These are phyloP conservation scores for Aspergillus sp. DNA, from an alignment of 2,329 filamentous ascomycete genomes.

Conservation along the genomic window DNA sequence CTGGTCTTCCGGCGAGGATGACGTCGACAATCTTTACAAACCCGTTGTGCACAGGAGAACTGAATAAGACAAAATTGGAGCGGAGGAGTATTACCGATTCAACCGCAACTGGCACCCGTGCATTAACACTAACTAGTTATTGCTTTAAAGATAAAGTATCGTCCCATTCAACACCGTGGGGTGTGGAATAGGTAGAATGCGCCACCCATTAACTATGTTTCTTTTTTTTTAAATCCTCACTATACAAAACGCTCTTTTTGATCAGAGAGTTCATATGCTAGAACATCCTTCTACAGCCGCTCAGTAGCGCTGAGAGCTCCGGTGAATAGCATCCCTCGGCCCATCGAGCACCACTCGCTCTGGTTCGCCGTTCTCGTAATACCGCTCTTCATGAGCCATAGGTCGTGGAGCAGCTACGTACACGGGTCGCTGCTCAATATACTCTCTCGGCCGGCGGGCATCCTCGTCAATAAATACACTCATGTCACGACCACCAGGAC, in stretches of 20 bases:
- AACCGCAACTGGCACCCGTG: background rate
- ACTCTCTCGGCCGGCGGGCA: slow-evolving; percentile 46
- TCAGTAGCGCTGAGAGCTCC: slow-evolving; percentile 36
- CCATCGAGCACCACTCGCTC: slow-evolving; percentile 32
- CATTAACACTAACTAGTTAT: background rate
- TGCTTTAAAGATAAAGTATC: background rate
- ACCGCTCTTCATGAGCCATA: slow-evolving; percentile 33
- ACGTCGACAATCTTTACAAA: background rate
- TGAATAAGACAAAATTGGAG: background rate
- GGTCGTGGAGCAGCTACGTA: slow-evolving; percentile 39
- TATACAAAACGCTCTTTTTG: background rate
- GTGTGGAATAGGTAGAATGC: background rate
- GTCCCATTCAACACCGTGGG: background rate
- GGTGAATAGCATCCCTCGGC: slow-evolving; percentile 30
- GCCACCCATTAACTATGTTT: background rate
- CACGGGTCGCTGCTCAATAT: slow-evolving; percentile 44
- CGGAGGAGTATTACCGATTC: background rate
- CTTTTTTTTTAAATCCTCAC: background rate
- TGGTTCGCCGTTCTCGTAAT: slow-evolving; percentile 38
- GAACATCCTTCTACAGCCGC: background rate
- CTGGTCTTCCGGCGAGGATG: background rate
- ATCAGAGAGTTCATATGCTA: background rate
- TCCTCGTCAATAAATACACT: slow-evolving; percentile 46
- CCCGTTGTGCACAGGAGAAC: background rate
- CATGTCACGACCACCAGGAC: slow-evolving; percentile 43